Conservation (phyloP, 495 filamentous ascomycete species). For the Jackrogersella minutella region DNA sequence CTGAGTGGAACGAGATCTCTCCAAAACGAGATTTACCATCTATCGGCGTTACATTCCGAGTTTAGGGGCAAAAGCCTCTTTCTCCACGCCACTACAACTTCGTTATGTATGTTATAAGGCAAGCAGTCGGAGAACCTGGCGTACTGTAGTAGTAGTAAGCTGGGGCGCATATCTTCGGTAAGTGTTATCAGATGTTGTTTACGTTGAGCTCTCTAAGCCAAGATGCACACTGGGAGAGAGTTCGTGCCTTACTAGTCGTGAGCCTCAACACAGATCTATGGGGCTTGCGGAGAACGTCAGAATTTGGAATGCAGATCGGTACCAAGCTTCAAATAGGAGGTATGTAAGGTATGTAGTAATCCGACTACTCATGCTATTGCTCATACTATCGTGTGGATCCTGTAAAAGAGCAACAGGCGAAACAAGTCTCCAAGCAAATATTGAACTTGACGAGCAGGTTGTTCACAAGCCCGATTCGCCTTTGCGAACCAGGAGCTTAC, state of each 20-base stretch:
- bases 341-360: conserved; percentile 41
- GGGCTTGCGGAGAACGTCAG: conserved; percentile 27
- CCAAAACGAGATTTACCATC: conserved; percentile 44
- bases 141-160: conserved; percentile 44
- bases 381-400: conserved; percentile 21
- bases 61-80: conserved; percentile 38
- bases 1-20: conserved; percentile 43
- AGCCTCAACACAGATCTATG: conserved; percentile 41
- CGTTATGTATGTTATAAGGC: conserved; percentile 32
- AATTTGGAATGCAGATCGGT: conserved; percentile 42
- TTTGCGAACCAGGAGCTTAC: conserved; percentile 29
- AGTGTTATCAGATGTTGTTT: conserved; percentile 16
- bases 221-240: conserved; percentile 21
- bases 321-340: conserved; percentile 39
- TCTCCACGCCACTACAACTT: conserved; percentile 40
- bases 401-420: conserved; percentile 11
- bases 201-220: conserved; percentile 30
- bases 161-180: conserved; percentile 33
- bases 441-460: conserved; percentile 10
- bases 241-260: conserved; percentile 41
- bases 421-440: conserved; percentile 12
- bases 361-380: neutral
- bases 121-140: conserved; percentile 17
- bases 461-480: conserved; percentile 26
- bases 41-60: conserved; percentile 44